A percentile compares a stretch with the other conserved stretches of the same genome.
These are phyloP conservation scores for Ambrosia trifida DNA, from an alignment of 129 eudicot genomes.

Conservation along the genomic window DNA sequence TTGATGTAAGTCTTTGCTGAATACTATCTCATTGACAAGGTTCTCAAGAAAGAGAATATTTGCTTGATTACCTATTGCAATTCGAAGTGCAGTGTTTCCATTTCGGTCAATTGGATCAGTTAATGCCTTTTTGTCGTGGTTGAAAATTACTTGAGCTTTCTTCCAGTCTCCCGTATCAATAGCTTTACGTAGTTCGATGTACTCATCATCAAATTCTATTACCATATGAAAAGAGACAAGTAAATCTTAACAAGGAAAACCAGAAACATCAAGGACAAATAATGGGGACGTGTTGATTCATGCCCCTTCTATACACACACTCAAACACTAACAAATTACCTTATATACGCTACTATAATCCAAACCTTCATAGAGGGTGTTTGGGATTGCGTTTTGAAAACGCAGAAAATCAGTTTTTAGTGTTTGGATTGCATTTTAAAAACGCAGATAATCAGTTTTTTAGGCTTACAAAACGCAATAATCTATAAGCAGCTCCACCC, in stretches of 20 bases:
- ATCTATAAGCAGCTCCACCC: no score
- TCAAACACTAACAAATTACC: no score
- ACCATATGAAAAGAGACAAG: neutral
- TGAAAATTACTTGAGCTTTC: neutral
- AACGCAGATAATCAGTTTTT: no score
- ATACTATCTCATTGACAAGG: neutral
- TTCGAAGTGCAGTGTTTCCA: neutral
- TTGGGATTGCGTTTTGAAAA: no score
- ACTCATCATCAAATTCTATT: neutral
- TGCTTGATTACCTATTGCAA: neutral
- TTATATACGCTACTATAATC: no score
- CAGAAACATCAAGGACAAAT: neutral
- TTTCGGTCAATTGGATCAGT: neutral
- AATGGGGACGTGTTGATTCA: neutral
- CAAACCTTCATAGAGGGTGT: no score
- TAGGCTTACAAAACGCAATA: no score
- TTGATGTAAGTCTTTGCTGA: no score
- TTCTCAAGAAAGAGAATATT: neutral
- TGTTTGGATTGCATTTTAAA: no score
- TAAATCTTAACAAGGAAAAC: no score
- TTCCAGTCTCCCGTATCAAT: constrained; percentile 12
- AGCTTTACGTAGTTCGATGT: constrained; percentile 10
- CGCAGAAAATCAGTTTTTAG: no score
- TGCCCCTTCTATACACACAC: no score
- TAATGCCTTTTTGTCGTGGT: neutral